Percentiles rank a stretch among this genome's conserved stretches.
These are phyloP conservation scores for Calocera viscosa DNA, from an alignment of 768 basidiomycete species.

Conservation along the genomic window DNA sequence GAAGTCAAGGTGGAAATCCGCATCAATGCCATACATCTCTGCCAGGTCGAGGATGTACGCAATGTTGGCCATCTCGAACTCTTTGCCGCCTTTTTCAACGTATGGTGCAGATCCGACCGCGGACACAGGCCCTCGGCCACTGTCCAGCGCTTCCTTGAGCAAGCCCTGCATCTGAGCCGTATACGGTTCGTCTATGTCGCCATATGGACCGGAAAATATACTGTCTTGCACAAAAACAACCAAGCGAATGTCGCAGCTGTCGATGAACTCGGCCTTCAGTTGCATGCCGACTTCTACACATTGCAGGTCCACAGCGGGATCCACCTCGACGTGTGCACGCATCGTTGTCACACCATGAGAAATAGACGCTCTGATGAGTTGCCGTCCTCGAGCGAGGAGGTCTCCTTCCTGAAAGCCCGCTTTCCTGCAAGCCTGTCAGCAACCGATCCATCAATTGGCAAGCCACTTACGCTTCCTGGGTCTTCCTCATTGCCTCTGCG, in stretches of 20 bases:
- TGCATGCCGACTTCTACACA: constrained; percentile 43
- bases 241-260: constrained; percentile 45
- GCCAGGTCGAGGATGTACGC: constrained; percentile 41
- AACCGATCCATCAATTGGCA: background rate
- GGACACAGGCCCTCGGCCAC: constrained; percentile 25
- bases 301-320: constrained; percentile 39
- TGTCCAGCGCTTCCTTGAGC: background rate
- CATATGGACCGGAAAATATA: constrained; percentile 28
- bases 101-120: constrained; percentile 56
- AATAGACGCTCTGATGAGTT: constrained; percentile 45
- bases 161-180: constrained; percentile 18
- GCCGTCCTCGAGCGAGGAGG: constrained; percentile 40
- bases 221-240: constrained; percentile 55
- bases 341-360: constrained; percentile 51
- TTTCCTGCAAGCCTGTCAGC: background rate
- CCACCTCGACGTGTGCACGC: constrained; percentile 58
- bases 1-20: constrained; percentile 60
- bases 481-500: background rate
- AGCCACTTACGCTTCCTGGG: background rate
- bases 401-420: constrained; percentile 25
- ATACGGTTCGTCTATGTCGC: constrained; percentile 32
- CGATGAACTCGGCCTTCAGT: constrained; percentile 35
- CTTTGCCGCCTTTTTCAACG: constrained; percentile 37
- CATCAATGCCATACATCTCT: constrained; percentile 29
- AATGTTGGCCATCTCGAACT: constrained; percentile 39